Evolutionary conservation across 169 alveolate species (phyloP).

Genomic region (Pseudocohnilembus persalinus): DNA sequence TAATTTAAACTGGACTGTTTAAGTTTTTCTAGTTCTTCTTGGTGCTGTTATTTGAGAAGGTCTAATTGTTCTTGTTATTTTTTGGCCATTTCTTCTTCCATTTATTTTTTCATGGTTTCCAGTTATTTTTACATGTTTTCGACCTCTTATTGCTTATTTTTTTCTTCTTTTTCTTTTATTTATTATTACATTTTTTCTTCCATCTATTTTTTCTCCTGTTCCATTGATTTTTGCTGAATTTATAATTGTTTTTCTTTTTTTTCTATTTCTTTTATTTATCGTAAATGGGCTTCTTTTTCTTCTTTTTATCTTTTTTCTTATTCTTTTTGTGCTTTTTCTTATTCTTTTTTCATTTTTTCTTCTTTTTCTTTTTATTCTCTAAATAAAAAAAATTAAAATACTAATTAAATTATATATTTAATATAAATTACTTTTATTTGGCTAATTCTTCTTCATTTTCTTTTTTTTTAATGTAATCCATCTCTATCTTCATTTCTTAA

Average conservation of each 20-base stretch:
- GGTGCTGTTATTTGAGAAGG: no score
- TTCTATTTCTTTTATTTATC: no score
- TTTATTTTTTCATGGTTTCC: no score
- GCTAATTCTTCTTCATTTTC: neutral
- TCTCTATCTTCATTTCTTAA: neutral
- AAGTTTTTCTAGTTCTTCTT: no score
- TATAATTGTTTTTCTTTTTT: no score
- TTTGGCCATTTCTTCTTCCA: no score
- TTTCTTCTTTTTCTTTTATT: neutral
- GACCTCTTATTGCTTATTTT: neutral
- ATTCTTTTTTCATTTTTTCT: neutral
- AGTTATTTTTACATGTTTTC: neutral
- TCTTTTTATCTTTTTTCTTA: neutral
- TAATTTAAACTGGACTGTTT: no score
- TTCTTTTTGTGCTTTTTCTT: neutral
- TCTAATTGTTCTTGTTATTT: no score
- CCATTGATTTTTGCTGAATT: no score
- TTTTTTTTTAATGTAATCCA: neutral
- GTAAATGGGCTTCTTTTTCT: neutral
- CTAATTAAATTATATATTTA: no score
- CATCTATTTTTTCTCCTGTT: neutral
- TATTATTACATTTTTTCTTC: neutral
- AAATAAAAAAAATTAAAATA: no score
- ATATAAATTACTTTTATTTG: no score
- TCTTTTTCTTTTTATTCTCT: neutral